Evolutionary conservation across 192 early-diverging fungal genomes (phyloP), one percentile per base, ranked within the genome.

Genomic region (Gaertneriomyces sp.): DNA sequence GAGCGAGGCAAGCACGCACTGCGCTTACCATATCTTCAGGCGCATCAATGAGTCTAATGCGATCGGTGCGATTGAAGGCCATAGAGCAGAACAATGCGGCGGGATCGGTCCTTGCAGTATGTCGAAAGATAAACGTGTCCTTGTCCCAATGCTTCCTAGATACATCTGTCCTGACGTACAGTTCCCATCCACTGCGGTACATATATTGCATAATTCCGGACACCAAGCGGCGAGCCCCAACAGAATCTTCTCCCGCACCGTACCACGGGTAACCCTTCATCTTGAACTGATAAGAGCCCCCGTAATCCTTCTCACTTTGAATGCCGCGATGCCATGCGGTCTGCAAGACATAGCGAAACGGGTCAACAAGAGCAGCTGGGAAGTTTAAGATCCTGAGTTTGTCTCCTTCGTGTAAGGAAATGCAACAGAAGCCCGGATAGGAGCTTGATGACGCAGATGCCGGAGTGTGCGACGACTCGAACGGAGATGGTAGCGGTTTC

Each of bases 1-100:
- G 17, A 55, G 20, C 43, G 19, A 58, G 14, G 33, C n/a, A 10
- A 45, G 39, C 8, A 43, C 7, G 41, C 33, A 33, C 42, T 6
- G 47, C 39, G 9, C 47, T n/a, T 7, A 56, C 42, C 17, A 45
- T 11, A 4, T 64, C 52, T 40, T 14, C 41, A 19, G 53, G 55
- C 2, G 17, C 53, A 14, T 43, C 40, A 44, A 66, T 66, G 19
- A 66, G 9, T 42, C 64, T 53, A n/a, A 66, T 39, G 14, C 39
- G 53, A 42, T 66, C 64, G 17, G 64, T 6, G 10, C 44, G 41
- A 20, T 55, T 58, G 64, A 66, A 66, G 12, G 64, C 55, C 14
- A 66, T 58, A 10, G 42, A 33, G 54, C 40, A 33, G 43, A 66
- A 58, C 16, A 33, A 7, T 17, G 63, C 14, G 25, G 20, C 42